Conservation (phyloP, 805 yeast species). For the Komagataella mondaviorum region DNA sequence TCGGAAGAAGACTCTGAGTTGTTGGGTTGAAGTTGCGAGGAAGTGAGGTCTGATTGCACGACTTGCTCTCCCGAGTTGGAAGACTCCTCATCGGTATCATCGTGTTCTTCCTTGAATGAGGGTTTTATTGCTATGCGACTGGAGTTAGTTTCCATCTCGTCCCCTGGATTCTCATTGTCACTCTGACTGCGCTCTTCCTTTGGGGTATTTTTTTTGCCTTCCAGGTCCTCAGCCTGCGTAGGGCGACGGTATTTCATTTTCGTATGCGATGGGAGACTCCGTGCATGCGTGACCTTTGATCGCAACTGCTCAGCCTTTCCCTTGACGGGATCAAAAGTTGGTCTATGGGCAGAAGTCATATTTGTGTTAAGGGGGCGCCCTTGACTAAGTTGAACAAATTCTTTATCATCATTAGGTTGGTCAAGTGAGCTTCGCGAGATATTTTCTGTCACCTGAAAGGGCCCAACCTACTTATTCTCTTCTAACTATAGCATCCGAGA, state of each 20-base stretch:
- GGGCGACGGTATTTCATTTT: conserved; percentile 31
- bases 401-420: not conserved
- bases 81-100: conserved; percentile 24
- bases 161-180: too few species aligned
- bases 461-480: not conserved
- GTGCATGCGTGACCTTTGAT: conserved; percentile 37
- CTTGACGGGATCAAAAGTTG: conserved; percentile 53
- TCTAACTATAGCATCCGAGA: not conserved
- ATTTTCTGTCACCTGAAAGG: not conserved
- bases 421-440: not conserved
- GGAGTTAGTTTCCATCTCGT: not conserved
- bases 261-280: conserved; percentile 41
- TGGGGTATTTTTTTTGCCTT: not conserved
- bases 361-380: not conserved
- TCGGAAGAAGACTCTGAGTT: conserved; percentile 3
- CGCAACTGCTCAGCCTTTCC: conserved; percentile 29
- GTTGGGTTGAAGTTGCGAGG: not conserved
- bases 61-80: not conserved
- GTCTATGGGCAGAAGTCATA: conserved; percentile 63
- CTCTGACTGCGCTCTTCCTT: not conserved
- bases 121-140: conserved; percentile 8
- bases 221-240: not conserved
- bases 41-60: not conserved
- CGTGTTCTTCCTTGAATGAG: conserved; percentile 28
- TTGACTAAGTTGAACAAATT: not conserved